These are phyloP conservation scores for Gyromitra esculenta DNA, from an alignment of 2,329 filamentous ascomycete genomes.

Conservation along the genomic window DNA sequence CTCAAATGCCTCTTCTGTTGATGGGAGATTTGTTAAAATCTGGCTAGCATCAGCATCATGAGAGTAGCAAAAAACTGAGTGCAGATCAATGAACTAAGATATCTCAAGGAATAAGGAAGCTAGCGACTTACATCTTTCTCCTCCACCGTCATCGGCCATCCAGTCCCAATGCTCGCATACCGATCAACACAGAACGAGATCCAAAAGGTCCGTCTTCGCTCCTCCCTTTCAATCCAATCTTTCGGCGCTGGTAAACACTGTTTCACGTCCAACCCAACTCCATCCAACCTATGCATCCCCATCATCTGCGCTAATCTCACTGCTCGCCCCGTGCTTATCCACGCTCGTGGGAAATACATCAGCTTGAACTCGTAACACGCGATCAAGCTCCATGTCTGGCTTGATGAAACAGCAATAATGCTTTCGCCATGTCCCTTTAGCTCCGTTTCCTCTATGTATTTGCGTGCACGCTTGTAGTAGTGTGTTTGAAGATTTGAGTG, in stretches of 20 bases:
- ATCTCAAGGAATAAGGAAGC: background rate
- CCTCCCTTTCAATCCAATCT: constrained; percentile 94
- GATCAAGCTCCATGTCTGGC: constrained; percentile 83
- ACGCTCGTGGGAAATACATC: constrained; percentile 96
- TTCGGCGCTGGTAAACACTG: constrained; percentile 85
- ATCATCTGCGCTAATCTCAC: constrained; percentile 90
- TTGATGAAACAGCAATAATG: constrained; percentile 85
- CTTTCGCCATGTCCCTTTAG: constrained; percentile 91
- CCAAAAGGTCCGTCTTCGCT: constrained; percentile 93
- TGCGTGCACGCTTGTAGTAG: constrained; percentile 88
- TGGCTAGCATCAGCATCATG: constrained; percentile 57
- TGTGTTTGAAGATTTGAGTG: constrained; percentile 81
- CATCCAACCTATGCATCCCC: constrained; percentile 87
- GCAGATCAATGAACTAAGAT: background rate
- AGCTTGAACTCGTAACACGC: constrained; percentile 92
- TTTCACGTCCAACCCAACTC: constrained; percentile 84
- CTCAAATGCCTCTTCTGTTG: constrained; percentile 84
- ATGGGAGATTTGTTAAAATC: constrained; percentile 84
- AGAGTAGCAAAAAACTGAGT: constrained; percentile 13
- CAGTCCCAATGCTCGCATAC: constrained; percentile 94
- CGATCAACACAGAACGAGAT: constrained; percentile 89
- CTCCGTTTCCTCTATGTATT: constrained; percentile 89
- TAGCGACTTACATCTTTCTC: constrained; percentile 74
- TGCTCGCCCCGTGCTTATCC: constrained; percentile 87
- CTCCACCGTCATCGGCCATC: constrained; percentile 95